Evolutionary conservation across 441 rosid genomes (phyloP).

Genomic region (Adansonia gregorii): DNA sequence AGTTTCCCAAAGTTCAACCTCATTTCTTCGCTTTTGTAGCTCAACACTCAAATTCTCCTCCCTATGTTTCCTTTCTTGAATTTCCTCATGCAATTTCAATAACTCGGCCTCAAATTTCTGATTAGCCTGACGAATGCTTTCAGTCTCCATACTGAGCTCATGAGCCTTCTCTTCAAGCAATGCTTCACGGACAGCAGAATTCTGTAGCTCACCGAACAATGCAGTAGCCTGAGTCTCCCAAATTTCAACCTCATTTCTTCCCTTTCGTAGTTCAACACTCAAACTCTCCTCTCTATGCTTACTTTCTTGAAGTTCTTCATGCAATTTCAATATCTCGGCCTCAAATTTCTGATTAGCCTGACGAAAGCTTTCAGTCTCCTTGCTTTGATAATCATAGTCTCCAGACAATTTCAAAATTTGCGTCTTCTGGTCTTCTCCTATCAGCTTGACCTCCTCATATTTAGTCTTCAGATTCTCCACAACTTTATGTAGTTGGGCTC

Average conservation of each 20-base stretch:
- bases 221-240: conserved; percentile 64
- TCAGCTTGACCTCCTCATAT: conserved; percentile 53
- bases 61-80: too few relatives aligned
- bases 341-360: conserved; percentile 55
- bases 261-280: conserved; percentile 51
- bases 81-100: too few relatives aligned
- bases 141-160: conserved; percentile 49
- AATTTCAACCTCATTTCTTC: conserved; percentile 44
- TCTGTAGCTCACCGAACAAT: conserved; percentile 57
- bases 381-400: conserved; percentile 50
- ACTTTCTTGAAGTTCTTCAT: conserved; percentile 46
- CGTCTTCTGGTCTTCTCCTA: conserved; percentile 53
- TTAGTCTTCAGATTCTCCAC: conserved; percentile 57
- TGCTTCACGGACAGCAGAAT: conserved; percentile 53
- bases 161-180: conserved; percentile 56
- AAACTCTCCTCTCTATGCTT: conserved; percentile 55
- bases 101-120: too few relatives aligned
- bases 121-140: too few relatives aligned
- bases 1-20: too few relatives aligned
- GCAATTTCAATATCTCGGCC: conserved; percentile 43
- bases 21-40: too few relatives aligned
- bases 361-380: conserved; percentile 41
- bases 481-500: conserved; percentile 43
- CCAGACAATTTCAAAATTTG: conserved; percentile 53
- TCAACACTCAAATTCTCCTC: too few relatives aligned